These are phyloP conservation scores for Brasilioporus rufonigricans DNA, from an alignment of 768 basidiomycete species.

Conservation along the genomic window DNA sequence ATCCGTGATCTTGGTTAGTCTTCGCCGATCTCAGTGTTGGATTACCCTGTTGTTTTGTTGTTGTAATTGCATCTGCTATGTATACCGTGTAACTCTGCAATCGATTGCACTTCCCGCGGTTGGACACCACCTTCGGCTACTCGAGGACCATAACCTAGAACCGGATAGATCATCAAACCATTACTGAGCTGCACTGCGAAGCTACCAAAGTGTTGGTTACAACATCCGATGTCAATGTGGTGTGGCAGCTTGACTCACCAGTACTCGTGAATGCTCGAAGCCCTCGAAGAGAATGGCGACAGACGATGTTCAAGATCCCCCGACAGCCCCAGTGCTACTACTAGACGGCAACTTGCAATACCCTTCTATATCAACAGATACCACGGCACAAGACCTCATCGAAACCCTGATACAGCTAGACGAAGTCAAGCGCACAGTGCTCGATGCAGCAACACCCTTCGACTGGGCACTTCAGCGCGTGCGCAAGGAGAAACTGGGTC, in stretches of 20 bases:
- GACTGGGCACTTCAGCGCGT: constrained; percentile 73
- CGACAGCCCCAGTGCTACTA: constrained; percentile 59
- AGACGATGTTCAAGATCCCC: constrained; percentile 28
- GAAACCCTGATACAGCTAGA: constrained; percentile 45
- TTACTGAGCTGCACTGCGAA: background rate
- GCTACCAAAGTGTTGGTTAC: background rate
- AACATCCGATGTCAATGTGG: constrained; percentile 1
- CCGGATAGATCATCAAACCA: background rate
- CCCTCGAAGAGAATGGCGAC: constrained; percentile 21
- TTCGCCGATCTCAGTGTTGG: constrained; percentile 12
- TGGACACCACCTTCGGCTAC: background rate
- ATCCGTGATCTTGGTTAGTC: constrained; percentile 14
- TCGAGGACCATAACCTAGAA: background rate
- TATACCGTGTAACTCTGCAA: background rate
- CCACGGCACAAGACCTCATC: constrained; percentile 60
- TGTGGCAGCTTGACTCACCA: background rate
- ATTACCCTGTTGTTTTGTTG: constrained; percentile 3
- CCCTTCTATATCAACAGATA: constrained; percentile 51
- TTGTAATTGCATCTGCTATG: constrained; percentile 6
- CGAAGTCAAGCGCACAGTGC: constrained; percentile 51
- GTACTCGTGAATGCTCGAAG: background rate
- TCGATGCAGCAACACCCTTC: constrained; percentile 53
- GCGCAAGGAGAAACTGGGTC: constrained; percentile 54
- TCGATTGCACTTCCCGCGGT: background rate
- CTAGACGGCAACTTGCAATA: constrained; percentile 62